Conservation (phyloP, 2,329 filamentous ascomycete species). For the Colletotrichum spaethianum region DNA sequence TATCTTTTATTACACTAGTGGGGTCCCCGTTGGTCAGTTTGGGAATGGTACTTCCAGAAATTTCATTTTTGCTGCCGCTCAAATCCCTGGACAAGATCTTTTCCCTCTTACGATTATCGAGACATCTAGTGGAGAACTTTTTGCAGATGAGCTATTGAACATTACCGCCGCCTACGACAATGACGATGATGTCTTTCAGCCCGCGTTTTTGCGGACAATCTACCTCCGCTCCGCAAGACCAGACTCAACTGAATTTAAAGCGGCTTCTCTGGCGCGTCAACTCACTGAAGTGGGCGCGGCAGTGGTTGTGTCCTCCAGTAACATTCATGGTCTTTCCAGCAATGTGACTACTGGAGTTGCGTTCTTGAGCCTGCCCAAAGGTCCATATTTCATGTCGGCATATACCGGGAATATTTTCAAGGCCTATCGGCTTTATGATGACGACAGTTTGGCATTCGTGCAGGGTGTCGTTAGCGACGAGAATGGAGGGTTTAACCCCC, state of each 20-base stretch:
- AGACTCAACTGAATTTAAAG: background rate
- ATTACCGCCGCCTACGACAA: constrained; percentile 10
- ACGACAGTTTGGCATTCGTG: constrained; percentile 30
- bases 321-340: background rate
- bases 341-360: background rate
- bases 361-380: constrained; percentile 24
- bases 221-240: constrained; percentile 36
- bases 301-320: background rate
- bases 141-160: constrained; percentile 5
- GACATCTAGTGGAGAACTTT: background rate
- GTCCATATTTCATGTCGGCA: constrained; percentile 37
- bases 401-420: constrained; percentile 35
- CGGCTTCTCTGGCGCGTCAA: background rate
- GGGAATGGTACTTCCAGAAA: constrained; percentile 3
- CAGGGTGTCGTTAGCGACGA: constrained; percentile 16
- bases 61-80: background rate
- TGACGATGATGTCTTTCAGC: constrained; percentile 48
- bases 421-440: constrained; percentile 38
- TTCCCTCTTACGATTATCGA: constrained; percentile 26
- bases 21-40: constrained; percentile 20
- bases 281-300: background rate
- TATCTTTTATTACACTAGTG: constrained; percentile 29
- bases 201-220: constrained; percentile 45
- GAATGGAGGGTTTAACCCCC: constrained; percentile 7
- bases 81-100: constrained; percentile 19